Conservation (phyloP, 169 alveolate genomes). For the Eimeria falciformis region DNA sequence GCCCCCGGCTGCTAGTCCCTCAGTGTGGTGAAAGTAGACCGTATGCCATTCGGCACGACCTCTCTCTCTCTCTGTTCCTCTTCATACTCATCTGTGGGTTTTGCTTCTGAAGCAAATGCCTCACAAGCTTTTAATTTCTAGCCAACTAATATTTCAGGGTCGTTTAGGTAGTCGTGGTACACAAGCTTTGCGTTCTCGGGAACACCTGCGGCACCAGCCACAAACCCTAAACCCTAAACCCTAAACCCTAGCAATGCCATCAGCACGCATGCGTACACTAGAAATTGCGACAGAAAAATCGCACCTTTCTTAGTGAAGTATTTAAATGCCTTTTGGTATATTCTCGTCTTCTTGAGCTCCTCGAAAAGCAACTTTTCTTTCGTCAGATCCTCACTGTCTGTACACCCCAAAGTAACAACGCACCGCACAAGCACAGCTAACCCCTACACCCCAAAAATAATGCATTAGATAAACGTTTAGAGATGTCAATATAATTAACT, state of each 20-base stretch:
- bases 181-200: slow-evolving; percentile 44
- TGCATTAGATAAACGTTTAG: too few species aligned
- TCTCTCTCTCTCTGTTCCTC: too few species aligned
- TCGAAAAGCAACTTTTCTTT: slow-evolving; percentile 34
- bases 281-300: background rate
- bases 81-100: too few species aligned
- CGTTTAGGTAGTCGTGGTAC: slow-evolving; percentile 65
- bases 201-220: slow-evolving; percentile 41
- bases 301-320: slow-evolving; percentile 65
- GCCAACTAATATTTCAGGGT: slow-evolving; percentile 59
- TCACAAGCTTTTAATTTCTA: slow-evolving; percentile 20
- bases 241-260: background rate
- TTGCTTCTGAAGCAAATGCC: too few species aligned
- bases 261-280: background rate
- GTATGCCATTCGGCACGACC: too few species aligned
- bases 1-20: slow-evolving; percentile 15
- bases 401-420: slow-evolving; percentile 36
- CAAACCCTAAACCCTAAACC: slow-evolving; percentile 13
- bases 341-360: slow-evolving; percentile 59
- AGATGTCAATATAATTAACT: too few species aligned
- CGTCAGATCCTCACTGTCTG: slow-evolving; percentile 69
- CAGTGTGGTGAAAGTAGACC: too few species aligned
- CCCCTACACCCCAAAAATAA: too few species aligned
- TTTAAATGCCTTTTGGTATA: slow-evolving; percentile 44
- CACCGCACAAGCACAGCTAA: background rate